These are phyloP conservation scores for Suhomyces yuchorum DNA, from an alignment of 1,139 yeast species.

Conservation along the genomic window DNA sequence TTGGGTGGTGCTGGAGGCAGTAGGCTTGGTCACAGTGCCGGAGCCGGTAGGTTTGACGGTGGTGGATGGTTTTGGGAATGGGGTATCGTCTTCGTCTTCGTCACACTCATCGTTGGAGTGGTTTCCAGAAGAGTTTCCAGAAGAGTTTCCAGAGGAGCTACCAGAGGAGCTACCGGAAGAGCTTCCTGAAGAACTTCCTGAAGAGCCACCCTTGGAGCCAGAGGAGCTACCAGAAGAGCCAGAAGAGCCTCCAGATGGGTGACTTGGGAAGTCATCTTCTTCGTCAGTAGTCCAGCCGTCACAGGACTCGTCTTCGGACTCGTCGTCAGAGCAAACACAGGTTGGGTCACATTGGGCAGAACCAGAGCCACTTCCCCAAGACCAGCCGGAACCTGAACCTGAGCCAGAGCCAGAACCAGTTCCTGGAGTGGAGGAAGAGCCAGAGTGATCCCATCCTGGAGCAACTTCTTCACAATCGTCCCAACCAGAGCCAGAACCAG, in stretches of 20 bases:
- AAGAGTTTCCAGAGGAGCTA: neutral
- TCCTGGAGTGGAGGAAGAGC: conserved; percentile 3
- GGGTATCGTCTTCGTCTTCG: conserved; percentile 8
- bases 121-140: neutral
- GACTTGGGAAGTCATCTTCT: conserved; percentile 37
- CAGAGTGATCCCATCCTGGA: conserved; percentile 5
- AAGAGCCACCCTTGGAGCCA: neutral
- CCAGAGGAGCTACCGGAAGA: neutral
- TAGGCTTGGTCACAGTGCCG: conserved; percentile 4
- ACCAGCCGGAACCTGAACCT: conserved; percentile 8
- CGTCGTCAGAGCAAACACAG: conserved; percentile 39
- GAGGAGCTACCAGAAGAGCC: neutral
- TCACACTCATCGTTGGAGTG: conserved; percentile 7
- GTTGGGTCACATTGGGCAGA: conserved; percentile 39
- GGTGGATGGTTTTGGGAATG: conserved; percentile 8
- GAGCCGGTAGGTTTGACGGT: conserved; percentile 8
- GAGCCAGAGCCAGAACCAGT: conserved; percentile 10
- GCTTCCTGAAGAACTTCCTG: neutral
- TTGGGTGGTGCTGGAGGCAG: conserved; percentile 6
- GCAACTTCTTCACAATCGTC: conserved; percentile 3
- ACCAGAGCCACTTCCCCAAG: conserved; percentile 41
- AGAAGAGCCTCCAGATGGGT: neutral
- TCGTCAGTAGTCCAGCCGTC: conserved; percentile 38
- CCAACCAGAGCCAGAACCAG: conserved; percentile 43
- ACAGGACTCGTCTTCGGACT: conserved; percentile 29